A percentile compares a stretch with the other conserved stretches of the same genome.
Evolutionary conservation across 805 yeast genomes (phyloP).

Genomic region (Cyberlindnera samutprakarnensis): DNA sequence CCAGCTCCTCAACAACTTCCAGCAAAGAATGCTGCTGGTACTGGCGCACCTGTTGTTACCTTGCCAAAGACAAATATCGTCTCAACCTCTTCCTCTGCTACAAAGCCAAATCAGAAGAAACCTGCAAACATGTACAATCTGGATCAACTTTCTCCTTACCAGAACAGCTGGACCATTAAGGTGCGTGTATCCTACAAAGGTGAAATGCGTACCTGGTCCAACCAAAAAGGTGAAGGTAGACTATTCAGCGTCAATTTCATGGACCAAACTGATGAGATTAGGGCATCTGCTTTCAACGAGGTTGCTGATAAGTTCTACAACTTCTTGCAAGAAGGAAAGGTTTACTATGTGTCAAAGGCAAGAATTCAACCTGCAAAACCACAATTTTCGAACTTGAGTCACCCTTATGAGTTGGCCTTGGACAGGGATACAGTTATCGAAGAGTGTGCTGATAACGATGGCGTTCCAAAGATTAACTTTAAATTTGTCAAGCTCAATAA

Average conservation of each 20-base stretch:
- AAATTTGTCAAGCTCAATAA: conserved; percentile 65
- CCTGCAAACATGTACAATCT: conserved; percentile 56
- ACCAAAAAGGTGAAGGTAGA: conserved; percentile 82
- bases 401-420: conserved; percentile 81
- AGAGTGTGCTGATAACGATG: conserved; percentile 53
- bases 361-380: conserved; percentile 79
- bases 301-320: conserved; percentile 75
- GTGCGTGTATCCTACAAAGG: conserved; percentile 88
- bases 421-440: conserved; percentile 73
- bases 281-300: conserved; percentile 91
- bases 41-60: conserved; percentile 8
- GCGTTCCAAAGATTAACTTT: conserved; percentile 75
- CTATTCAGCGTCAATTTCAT: conserved; percentile 80
- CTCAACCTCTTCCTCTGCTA: conserved; percentile 6
- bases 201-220: conserved; percentile 83
- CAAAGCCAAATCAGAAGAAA: conserved; percentile 12
- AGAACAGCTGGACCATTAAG: conserved; percentile 84
- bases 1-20: too few species aligned
- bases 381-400: conserved; percentile 73
- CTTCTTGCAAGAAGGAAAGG: conserved; percentile 79
- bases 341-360: conserved; percentile 76
- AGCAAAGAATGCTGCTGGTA: too few species aligned
- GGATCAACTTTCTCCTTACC: conserved; percentile 87
- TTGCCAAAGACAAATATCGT: conserved; percentile 4
- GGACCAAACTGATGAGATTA: conserved; percentile 93